Base-by-base conservation (phyloP, 202 grass and related monocot species). In the Saccharum hybrid region DNA sequence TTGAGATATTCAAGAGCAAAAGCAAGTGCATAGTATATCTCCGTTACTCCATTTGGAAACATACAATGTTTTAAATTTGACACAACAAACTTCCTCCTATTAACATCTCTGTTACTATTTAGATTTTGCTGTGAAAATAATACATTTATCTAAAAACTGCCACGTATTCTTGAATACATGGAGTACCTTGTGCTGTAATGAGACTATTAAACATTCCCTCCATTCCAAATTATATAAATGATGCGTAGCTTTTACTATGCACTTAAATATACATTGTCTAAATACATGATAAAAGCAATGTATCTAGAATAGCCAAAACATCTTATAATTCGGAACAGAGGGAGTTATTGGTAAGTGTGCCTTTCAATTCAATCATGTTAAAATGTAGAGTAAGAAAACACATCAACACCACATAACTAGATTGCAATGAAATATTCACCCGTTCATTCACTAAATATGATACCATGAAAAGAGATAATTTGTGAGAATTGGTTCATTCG, bases 291-390 rank as follows among this genome's bases (percentile, higher is more conserved):
- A 21, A 57, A 54, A 21, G 51, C 52, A 57, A 57, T 57, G 52
- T 8, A 57, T 57, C 52, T 18, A 52, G 18, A n/a, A 56, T 56
- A 56, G 18, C 49, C 5, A 16, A 52, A 52, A 19, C 6, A 4
- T 52, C 16, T 52, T 52, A 56, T 56, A 8, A 19, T 57, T 57
- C 21, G 52, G 6, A 57, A 57, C 16, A 57, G 0, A 57, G 52
- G 2, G 52, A 21, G 19, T 9, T n/a, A 21, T 42, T 81, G n/a
- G 10, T 30, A 81, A 43, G 37, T 21, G 30, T 0, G 33, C 15
- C 2, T 72, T 46, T 62, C 38, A 70, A 70, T 19, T 46, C 54
- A 28, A 72, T 31, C 51, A 62, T 82, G 54, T 23, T 21, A 71
- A 62, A 34, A 82, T 28, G 52, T 34, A 3, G 1, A 31, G 61